These are phyloP conservation scores for Macroventuria anomochaeta DNA, from an alignment of 2,329 filamentous ascomycete genomes.

Conservation along the genomic window DNA sequence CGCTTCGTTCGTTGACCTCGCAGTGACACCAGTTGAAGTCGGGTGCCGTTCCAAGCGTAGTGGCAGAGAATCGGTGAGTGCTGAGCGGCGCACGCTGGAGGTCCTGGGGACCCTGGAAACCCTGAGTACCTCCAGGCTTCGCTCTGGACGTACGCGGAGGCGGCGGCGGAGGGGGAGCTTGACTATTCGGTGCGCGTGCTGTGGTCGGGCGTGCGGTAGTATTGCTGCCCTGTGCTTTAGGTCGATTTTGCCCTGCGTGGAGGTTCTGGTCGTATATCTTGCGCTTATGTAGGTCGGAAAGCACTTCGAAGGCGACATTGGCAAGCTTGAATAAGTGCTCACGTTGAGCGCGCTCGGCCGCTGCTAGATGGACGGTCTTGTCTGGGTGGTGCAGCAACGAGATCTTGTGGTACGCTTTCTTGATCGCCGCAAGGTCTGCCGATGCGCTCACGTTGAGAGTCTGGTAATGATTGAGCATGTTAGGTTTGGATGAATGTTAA, in stretches of 20 bases:
- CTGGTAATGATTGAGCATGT: slow-evolving; percentile 1
- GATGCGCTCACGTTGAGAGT: background rate
- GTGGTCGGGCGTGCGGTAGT: background rate
- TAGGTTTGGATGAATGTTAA: background rate
- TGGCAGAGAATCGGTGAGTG: background rate
- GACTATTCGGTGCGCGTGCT: too few species aligned
- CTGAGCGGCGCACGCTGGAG: background rate
- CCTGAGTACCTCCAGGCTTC: background rate
- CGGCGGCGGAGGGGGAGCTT: background rate
- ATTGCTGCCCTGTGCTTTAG: background rate
- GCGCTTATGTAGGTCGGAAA: background rate
- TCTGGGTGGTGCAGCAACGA: slow-evolving; percentile 2
- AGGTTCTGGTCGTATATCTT: background rate
- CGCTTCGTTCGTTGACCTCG: background rate
- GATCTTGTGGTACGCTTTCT: slow-evolving; percentile 3
- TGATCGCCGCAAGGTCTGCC: background rate
- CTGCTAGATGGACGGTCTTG: background rate
- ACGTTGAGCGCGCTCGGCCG: background rate
- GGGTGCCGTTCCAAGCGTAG: background rate
- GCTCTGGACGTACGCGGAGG: background rate
- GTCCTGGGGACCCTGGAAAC: background rate
- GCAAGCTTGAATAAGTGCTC: slow-evolving; percentile 1
- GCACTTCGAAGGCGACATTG: slow-evolving; percentile 1
- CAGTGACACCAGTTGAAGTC: background rate
- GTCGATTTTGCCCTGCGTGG: background rate